A percentile compares a stretch with the other conserved stretches of the same genome.
phyloP scores from a whole-genome alignment of 768 basidiomycete genomes.

The Suillus cothurnatus region DNA sequence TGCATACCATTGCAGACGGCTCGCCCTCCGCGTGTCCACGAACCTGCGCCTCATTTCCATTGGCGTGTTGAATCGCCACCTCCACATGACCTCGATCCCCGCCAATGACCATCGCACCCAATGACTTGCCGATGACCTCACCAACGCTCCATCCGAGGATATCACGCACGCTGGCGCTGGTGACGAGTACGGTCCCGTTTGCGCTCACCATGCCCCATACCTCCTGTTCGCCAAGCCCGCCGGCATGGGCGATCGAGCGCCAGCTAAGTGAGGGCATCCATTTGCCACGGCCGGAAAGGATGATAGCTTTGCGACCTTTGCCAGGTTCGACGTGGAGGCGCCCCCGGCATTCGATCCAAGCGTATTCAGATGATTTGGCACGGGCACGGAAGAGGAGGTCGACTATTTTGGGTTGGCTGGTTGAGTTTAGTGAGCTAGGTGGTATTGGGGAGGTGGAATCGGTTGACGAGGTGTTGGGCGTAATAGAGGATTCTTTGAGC shows the following conservation, averaged over 20 bases:
- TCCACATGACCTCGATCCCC: slow-evolving; percentile 25
- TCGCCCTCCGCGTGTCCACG: slow-evolving; percentile 23
- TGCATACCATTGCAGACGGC: slow-evolving; percentile 32
- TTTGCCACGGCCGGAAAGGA: slow-evolving; percentile 80
- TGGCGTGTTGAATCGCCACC: slow-evolving; percentile 2
- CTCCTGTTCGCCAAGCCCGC: slow-evolving; percentile 46
- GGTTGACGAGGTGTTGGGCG: slow-evolving; percentile 14
- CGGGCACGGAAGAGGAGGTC: slow-evolving; percentile 85
- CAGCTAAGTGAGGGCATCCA: slow-evolving; percentile 66
- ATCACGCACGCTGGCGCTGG: slow-evolving; percentile 53
- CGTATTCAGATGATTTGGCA: slow-evolving; percentile 59
- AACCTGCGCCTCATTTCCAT: slow-evolving; percentile 24
- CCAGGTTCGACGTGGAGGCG: slow-evolving; percentile 89
- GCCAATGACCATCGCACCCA: slow-evolving; percentile 42
- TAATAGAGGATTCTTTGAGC: slow-evolving; percentile 69
- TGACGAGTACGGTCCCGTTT: slow-evolving; percentile 51
- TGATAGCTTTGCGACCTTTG: slow-evolving; percentile 92
- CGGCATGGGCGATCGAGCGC: slow-evolving; percentile 54
- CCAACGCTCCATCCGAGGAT: slow-evolving; percentile 64
- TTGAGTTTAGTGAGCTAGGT: not conserved
- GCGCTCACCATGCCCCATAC: slow-evolving; percentile 59
- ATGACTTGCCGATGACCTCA: slow-evolving; percentile 53
- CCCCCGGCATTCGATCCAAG: slow-evolving; percentile 93
- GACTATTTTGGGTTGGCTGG: slow-evolving; percentile 54
- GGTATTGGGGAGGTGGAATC: slow-evolving; percentile 4